Conservation (phyloP, 169 alveolate species). For the Babesia gibsoni region DNA sequence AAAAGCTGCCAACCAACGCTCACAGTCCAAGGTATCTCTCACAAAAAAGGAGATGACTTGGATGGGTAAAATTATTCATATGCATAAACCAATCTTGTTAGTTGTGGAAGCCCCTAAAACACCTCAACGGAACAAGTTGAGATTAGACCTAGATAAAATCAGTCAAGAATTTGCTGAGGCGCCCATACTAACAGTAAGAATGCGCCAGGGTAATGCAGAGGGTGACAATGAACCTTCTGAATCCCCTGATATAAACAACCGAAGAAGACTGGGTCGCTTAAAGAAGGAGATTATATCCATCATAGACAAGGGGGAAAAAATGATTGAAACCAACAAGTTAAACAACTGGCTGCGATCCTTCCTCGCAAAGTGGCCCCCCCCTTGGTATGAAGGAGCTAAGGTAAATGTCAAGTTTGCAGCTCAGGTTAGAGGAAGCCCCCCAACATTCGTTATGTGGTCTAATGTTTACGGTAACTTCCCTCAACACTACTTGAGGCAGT, state of each 20-base stretch:
- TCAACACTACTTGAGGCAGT: conserved; percentile 70
- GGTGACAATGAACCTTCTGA: not conserved
- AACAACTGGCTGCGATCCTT: conserved; percentile 57
- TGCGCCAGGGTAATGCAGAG: not conserved
- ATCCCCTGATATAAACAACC: not conserved
- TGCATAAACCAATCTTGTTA: conserved; percentile 32
- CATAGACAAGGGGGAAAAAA: not conserved
- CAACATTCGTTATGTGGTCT: conserved; percentile 80
- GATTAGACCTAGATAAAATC: not conserved
- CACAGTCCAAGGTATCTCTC: conserved; percentile 24
- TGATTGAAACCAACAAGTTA: conserved; percentile 37
- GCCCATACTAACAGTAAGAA: conserved; percentile 26
- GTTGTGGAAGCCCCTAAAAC: conserved; percentile 6
- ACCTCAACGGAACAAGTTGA: not conserved
- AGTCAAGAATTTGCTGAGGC: conserved; percentile 40
- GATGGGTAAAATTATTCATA: conserved; percentile 30
- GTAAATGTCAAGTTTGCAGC: conserved; percentile 72
- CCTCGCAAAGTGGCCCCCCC: conserved; percentile 74
- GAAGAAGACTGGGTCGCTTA: not conserved
- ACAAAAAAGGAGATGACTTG: conserved; percentile 49
- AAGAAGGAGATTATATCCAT: conserved; percentile 24
- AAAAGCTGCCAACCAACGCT: not conserved
- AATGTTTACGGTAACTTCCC: conserved; percentile 74
- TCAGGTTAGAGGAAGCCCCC: conserved; percentile 69
- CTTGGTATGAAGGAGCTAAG: conserved; percentile 80